A percentile compares a stretch with the other conserved stretches of the same genome.
phyloP scores from a whole-genome alignment of 75 land plant species.

The Ceratopteris richardii region DNA sequence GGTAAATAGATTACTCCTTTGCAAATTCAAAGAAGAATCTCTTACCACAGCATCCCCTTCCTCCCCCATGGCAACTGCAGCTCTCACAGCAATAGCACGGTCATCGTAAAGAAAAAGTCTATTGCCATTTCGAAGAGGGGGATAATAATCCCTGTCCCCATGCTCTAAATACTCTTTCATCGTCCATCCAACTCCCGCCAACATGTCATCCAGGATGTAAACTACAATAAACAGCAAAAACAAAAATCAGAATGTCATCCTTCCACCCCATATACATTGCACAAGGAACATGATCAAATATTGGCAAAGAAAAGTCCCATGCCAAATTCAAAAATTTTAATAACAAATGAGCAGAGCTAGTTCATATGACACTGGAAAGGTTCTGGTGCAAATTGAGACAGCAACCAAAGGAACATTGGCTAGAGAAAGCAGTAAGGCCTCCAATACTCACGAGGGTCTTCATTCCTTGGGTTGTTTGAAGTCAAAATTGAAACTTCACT shows the following conservation, averaged over 20 bases:
- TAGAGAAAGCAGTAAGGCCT: too few species aligned
- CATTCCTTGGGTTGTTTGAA: slow-evolving; percentile 78
- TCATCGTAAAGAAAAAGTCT: slow-evolving; percentile 81
- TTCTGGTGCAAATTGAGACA: too few species aligned
- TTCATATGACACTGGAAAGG: too few species aligned
- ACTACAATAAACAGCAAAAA: slow-evolving; percentile 25
- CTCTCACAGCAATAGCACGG: slow-evolving; percentile 79
- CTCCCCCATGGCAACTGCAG: slow-evolving; percentile 97
- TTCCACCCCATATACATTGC: too few species aligned
- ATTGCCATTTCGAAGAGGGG: slow-evolving; percentile 88
- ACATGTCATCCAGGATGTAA: slow-evolving; percentile 96
- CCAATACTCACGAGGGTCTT: slow-evolving; percentile 78
- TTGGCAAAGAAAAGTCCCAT: too few species aligned
- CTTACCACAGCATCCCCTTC: slow-evolving; percentile 97
- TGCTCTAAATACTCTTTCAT: slow-evolving; percentile 82
- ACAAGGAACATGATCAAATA: too few species aligned
- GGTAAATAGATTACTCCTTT: too few species aligned
- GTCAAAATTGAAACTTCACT: slow-evolving; percentile 86
- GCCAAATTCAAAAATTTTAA: too few species aligned
- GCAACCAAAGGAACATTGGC: too few species aligned
- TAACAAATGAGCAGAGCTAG: too few species aligned
- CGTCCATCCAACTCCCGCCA: slow-evolving; percentile 95
- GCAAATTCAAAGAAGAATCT: not conserved
- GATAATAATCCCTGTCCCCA: slow-evolving; percentile 87
- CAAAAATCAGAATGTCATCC: slow-evolving; percentile 3